Conservation (phyloP, 306 rosid genomes). For the Lathyrus oleraceus region DNA sequence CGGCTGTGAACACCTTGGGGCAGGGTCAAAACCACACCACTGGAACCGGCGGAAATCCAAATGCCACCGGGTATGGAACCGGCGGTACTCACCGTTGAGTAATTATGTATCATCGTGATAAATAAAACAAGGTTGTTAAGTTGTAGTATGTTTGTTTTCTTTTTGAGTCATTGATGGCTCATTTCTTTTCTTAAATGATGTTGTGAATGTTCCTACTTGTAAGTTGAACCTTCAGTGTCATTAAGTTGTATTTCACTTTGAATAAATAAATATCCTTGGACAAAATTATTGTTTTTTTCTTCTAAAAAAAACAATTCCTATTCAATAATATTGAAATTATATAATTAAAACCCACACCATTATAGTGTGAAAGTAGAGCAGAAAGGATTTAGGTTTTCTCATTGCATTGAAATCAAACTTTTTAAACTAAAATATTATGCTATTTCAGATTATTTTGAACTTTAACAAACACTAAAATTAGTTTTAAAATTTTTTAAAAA, state of each 20-base stretch:
- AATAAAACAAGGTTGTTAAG: not conserved
- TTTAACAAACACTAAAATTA: no score
- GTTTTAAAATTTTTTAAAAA: no score
- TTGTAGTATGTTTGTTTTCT: not conserved
- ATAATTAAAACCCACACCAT: no score
- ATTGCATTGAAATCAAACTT: no score
- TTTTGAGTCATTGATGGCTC: not conserved
- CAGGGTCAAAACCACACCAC: not conserved
- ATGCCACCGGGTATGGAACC: constrained; percentile 33
- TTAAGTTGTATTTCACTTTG: not conserved
- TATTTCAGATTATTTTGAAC: no score
- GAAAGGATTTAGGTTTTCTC: no score
- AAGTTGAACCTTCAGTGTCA: not conserved
- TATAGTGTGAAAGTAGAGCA: no score
- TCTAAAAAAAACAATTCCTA: no score
- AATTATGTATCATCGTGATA: not conserved
- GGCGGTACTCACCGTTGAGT: constrained; percentile 37
- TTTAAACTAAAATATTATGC: no score
- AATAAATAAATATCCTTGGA: no score
- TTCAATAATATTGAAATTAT: no score
- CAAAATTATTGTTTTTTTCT: no score
- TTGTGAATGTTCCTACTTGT: not conserved
- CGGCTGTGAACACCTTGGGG: not conserved
- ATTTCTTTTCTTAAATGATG: not conserved
- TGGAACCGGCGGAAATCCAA: constrained; percentile 35